These are phyloP conservation scores for Fallopia convolvulus DNA, from an alignment of 148 eudicot genomes.

Conservation along the genomic window DNA sequence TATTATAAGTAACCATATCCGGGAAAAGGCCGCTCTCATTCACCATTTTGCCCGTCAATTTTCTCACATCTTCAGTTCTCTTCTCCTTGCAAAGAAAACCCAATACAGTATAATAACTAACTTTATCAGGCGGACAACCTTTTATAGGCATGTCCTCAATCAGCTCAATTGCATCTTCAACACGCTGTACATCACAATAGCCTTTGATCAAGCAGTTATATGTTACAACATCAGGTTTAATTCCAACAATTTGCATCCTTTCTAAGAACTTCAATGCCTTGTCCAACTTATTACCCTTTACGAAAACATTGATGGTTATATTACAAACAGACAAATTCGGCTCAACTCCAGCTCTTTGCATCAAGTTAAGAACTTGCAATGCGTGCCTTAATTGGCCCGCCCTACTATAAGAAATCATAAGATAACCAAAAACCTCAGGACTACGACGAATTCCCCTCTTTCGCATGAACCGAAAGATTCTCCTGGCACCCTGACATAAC, in stretches of 20 bases:
- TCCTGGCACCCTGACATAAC: constrained; percentile 31
- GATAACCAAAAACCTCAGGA: constrained; percentile 27
- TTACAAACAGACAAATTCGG: constrained; percentile 33
- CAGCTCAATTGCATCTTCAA: constrained; percentile 25
- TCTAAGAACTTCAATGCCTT: constrained; percentile 30
- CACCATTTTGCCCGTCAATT: constrained; percentile 28
- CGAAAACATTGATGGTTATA: constrained; percentile 24
- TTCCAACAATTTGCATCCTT: constrained; percentile 32
- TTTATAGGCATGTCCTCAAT: constrained; percentile 28
- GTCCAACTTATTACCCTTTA: constrained; percentile 29
- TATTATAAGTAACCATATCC: constrained; percentile 33
- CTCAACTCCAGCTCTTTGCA: constrained; percentile 31
- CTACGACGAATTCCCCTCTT: constrained; percentile 21
- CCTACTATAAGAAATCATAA: constrained; percentile 37
- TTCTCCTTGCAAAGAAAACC: constrained; percentile 31
- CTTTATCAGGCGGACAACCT: constrained; percentile 37
- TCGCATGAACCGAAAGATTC: constrained; percentile 30
- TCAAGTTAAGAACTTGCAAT: constrained; percentile 20
- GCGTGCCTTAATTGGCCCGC: constrained; percentile 31
- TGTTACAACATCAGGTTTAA: constrained; percentile 24
- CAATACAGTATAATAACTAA: constrained; percentile 37
- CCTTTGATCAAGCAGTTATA: constrained; percentile 39
- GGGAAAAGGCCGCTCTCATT: constrained; percentile 18
- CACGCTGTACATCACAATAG: constrained; percentile 24
- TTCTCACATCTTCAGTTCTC: constrained; percentile 29